Conservation (phyloP, 495 filamentous ascomycete genomes). For the Evansstolkia leycettana region DNA sequence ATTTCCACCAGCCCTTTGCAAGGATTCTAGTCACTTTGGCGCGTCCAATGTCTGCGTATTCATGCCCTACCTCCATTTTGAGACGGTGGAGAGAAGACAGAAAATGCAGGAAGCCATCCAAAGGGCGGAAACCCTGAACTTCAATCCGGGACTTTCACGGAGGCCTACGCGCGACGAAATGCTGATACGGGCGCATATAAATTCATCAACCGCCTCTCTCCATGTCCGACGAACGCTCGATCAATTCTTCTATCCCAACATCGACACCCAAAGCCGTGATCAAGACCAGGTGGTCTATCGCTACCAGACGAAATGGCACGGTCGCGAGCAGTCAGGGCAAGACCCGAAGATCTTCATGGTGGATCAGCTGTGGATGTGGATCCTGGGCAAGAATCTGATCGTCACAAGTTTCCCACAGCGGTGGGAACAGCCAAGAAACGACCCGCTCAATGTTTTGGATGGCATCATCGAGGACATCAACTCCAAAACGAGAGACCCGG, state of each 20-base stretch:
- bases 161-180: slow-evolving; percentile 42
- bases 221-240: slow-evolving; percentile 59
- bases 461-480: slow-evolving; percentile 59
- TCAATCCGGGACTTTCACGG: slow-evolving; percentile 13
- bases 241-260: slow-evolving; percentile 61
- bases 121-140: slow-evolving; percentile 23
- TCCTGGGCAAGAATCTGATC: slow-evolving; percentile 51
- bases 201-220: slow-evolving; percentile 38
- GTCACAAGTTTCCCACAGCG: slow-evolving; percentile 57
- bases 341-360: slow-evolving; percentile 66
- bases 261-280: slow-evolving; percentile 54
- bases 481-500: slow-evolving; percentile 51
- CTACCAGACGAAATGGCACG: slow-evolving; percentile 34
- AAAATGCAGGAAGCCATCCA: slow-evolving; percentile 51
- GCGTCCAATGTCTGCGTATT: slow-evolving; percentile 44
- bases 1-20: slow-evolving; percentile 14
- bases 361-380: slow-evolving; percentile 64
- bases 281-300: slow-evolving; percentile 60
- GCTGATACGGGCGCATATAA: slow-evolving; percentile 51
- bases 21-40: slow-evolving; percentile 14
- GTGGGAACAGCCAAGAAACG: slow-evolving; percentile 60
- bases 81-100: slow-evolving; percentile 41
- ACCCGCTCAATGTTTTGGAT: slow-evolving; percentile 50
- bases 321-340: slow-evolving; percentile 16
- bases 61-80: slow-evolving; percentile 62